phyloP scores from a whole-genome alignment of 345 rosid genomes.

The Eucalyptus polyanthemos region DNA sequence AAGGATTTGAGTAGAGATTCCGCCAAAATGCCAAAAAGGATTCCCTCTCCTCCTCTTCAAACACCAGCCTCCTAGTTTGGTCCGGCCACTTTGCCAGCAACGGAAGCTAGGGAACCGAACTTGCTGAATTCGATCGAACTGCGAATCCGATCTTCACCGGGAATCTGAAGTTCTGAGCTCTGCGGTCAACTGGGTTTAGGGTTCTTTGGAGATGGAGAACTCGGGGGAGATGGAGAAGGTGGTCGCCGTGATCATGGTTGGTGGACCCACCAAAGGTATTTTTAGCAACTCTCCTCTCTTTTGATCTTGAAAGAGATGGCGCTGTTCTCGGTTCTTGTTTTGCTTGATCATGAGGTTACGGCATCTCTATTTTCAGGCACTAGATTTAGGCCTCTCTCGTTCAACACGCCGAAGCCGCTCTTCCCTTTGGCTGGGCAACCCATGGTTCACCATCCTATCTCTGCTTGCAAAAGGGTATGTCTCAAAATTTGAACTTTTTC shows the following conservation, averaged over 20 bases:
- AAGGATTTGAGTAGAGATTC: neutral
- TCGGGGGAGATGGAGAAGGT: constrained; percentile 34
- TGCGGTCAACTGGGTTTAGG: neutral
- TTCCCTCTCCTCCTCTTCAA: neutral
- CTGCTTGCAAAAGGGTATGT: constrained; percentile 71
- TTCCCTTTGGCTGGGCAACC: constrained; percentile 89
- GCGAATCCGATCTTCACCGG: neutral
- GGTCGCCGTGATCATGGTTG: constrained; percentile 87
- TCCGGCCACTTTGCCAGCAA: neutral
- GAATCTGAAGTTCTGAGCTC: neutral
- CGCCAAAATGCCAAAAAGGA: neutral
- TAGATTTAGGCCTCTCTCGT: constrained; percentile 68
- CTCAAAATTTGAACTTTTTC: neutral
- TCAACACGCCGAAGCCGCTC: constrained; percentile 69
- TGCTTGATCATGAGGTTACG: neutral
- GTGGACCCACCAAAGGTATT: constrained; percentile 83
- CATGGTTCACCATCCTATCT: constrained; percentile 86
- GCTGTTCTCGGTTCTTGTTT: neutral
- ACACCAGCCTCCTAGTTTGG: neutral
- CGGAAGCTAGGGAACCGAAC: neutral
- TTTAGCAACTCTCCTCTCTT: neutral
- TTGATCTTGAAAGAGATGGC: neutral
- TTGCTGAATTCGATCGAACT: neutral
- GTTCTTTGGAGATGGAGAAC: constrained; percentile 16
- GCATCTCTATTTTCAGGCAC: constrained; percentile 31